phyloP scores from a whole-genome alignment of 495 filamentous ascomycete genomes.

The Parathielavia appendiculata region DNA sequence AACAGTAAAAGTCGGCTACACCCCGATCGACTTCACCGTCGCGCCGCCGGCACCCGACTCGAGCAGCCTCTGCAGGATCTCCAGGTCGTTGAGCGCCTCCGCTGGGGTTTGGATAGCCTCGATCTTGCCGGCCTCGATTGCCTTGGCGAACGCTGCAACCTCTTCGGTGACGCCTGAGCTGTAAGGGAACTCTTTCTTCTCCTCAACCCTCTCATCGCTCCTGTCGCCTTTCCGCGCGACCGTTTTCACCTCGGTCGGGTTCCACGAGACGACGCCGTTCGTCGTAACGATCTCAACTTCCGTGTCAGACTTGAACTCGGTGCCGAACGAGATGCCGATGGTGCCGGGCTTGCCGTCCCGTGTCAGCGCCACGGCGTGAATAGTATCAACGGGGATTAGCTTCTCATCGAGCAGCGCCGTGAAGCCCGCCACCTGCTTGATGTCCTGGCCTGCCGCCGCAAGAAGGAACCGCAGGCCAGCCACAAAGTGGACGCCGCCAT shows the following conservation, averaged over 20 bases:
- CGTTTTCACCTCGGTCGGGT: constrained; percentile 31
- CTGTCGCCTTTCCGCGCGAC: constrained; percentile 29
- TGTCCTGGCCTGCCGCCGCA: constrained; percentile 41
- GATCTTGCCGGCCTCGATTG: constrained; percentile 42
- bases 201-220: constrained; percentile 29
- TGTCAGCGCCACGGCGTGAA: constrained; percentile 58
- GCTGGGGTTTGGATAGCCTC: constrained; percentile 55
- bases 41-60: constrained; percentile 54
- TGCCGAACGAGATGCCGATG: constrained; percentile 61
- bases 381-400: constrained; percentile 67
- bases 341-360: constrained; percentile 54
- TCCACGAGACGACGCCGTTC: constrained; percentile 46
- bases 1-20: neutral
- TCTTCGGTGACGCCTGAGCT: constrained; percentile 61
- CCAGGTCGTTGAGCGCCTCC: constrained; percentile 65
- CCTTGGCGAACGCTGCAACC: constrained; percentile 57
- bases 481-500: constrained; percentile 67
- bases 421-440: constrained; percentile 52
- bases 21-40: constrained; percentile 17
- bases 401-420: constrained; percentile 53
- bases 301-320: constrained; percentile 46
- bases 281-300: constrained; percentile 53
- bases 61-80: constrained; percentile 60
- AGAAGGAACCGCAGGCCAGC: constrained; percentile 61
- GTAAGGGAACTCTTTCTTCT: constrained; percentile 49